These are phyloP conservation scores for Fraxinus pennsylvanica DNA, from an alignment of 257 asterid genomes.

Conservation along the genomic window DNA sequence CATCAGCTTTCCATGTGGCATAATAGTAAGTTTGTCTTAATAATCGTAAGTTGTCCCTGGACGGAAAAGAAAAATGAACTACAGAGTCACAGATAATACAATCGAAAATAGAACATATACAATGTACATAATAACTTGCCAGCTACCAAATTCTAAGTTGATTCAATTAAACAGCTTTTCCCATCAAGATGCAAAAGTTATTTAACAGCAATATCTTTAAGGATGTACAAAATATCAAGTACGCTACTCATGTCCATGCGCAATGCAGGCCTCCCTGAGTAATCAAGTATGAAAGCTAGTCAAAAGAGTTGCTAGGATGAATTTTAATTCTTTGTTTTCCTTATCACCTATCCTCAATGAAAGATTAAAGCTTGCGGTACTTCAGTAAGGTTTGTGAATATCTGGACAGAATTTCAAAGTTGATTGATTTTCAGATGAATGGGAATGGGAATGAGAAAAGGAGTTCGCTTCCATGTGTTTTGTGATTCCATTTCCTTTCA, in stretches of 20 bases:
- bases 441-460: background rate
- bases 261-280: background rate
- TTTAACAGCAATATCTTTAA: background rate
- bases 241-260: background rate
- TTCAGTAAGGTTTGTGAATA: background rate
- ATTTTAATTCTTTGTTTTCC: background rate
- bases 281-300: background rate
- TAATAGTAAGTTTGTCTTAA: conserved; percentile 90
- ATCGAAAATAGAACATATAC: background rate
- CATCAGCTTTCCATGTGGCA: conserved; percentile 99
- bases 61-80: conserved; percentile 13
- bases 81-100: background rate
- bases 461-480: background rate
- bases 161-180: background rate
- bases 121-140: background rate
- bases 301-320: background rate
- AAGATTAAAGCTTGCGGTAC: background rate
- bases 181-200: background rate
- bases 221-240: background rate
- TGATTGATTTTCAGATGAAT: background rate
- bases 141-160: background rate
- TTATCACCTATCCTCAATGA: background rate
- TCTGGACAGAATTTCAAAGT: background rate
- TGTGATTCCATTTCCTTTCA: background rate
- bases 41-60: conserved; percentile 88